phyloP scores from a whole-genome alignment of 2,329 filamentous ascomycete genomes.

The Lachnum nothofagi region DNA sequence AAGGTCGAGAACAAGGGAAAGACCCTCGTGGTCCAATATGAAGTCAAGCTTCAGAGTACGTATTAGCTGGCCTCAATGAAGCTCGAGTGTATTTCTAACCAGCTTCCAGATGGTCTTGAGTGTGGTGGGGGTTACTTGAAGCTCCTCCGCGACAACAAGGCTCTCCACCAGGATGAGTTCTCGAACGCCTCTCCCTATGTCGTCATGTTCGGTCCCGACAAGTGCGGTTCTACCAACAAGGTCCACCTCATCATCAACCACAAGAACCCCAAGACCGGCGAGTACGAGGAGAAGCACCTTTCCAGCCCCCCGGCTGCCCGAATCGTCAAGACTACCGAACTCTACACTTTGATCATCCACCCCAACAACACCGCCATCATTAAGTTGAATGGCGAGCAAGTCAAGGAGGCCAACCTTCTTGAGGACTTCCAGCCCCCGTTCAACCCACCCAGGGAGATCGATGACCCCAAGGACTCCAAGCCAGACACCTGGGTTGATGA shows the following conservation, averaged over 20 bases:
- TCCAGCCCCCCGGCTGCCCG: slow-evolving; percentile 75
- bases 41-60: slow-evolving; percentile 97
- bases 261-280: slow-evolving; percentile 99
- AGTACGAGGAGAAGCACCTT: slow-evolving; percentile 99
- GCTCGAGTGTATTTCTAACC: slow-evolving; percentile 30
- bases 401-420: slow-evolving; percentile 84
- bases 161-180: slow-evolving; percentile 95
- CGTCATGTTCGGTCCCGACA: slow-evolving; percentile 99
- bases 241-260: slow-evolving; percentile 98
- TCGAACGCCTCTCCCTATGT: slow-evolving; percentile 95
- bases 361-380: slow-evolving; percentile 94
- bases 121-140: slow-evolving; percentile 99
- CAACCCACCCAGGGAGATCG: slow-evolving; percentile 92
- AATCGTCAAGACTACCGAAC: slow-evolving; percentile 84
- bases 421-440: slow-evolving; percentile 92
- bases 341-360: slow-evolving; percentile 95
- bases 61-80: slow-evolving; percentile 24
- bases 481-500: slow-evolving; percentile 94
- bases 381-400: slow-evolving; percentile 81
- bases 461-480: slow-evolving; percentile 89
- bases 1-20: slow-evolving; percentile 96
- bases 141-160: slow-evolving; percentile 95
- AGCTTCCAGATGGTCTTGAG: slow-evolving; percentile 72
- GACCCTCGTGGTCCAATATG: slow-evolving; percentile 95
- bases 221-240: slow-evolving; percentile 99